These are phyloP conservation scores for Vitis rotundifolia DNA, from an alignment of 164 flowering plant species.

Conservation along the genomic window DNA sequence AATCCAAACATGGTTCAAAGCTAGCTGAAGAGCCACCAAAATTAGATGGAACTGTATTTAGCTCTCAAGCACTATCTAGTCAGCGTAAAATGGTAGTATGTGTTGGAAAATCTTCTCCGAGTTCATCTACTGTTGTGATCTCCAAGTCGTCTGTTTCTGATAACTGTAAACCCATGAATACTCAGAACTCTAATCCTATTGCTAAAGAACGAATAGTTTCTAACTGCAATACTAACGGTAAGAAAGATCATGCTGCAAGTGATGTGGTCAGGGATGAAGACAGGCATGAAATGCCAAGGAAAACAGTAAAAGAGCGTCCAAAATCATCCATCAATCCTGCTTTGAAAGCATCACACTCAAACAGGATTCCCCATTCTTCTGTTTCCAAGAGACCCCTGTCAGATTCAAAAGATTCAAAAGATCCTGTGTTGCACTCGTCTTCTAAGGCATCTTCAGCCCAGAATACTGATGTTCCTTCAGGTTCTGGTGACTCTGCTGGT, in stretches of 20 bases:
- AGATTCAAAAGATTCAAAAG: slow-evolving; percentile 65
- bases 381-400: slow-evolving; percentile 35
- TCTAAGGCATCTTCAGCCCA: slow-evolving; percentile 42
- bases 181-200: slow-evolving; percentile 25
- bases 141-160: slow-evolving; percentile 43
- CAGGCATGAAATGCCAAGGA: slow-evolving; percentile 34
- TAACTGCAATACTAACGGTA: slow-evolving; percentile 25
- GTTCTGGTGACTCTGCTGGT: slow-evolving; percentile 42
- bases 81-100: slow-evolving; percentile 41
- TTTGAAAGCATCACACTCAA: slow-evolving; percentile 42
- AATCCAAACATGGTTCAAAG: slow-evolving; percentile 32
- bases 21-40: slow-evolving; percentile 35
- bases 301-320: slow-evolving; percentile 40
- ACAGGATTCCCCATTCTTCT: slow-evolving; percentile 37
- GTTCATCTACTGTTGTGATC: slow-evolving; percentile 21
- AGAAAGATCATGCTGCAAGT: slow-evolving; percentile 36
- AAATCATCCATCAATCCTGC: slow-evolving; percentile 37
- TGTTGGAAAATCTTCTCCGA: slow-evolving; percentile 47
- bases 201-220: slow-evolving; percentile 34
- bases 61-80: slow-evolving; percentile 23
- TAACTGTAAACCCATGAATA: slow-evolving; percentile 26
- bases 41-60: slow-evolving; percentile 18
- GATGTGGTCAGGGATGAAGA: slow-evolving; percentile 36
- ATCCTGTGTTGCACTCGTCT: slow-evolving; percentile 38
- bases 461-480: slow-evolving; percentile 25